Evolutionary conservation across 1,139 yeast genomes (phyloP).

Genomic region (Yamadazyma friedrichii): DNA sequence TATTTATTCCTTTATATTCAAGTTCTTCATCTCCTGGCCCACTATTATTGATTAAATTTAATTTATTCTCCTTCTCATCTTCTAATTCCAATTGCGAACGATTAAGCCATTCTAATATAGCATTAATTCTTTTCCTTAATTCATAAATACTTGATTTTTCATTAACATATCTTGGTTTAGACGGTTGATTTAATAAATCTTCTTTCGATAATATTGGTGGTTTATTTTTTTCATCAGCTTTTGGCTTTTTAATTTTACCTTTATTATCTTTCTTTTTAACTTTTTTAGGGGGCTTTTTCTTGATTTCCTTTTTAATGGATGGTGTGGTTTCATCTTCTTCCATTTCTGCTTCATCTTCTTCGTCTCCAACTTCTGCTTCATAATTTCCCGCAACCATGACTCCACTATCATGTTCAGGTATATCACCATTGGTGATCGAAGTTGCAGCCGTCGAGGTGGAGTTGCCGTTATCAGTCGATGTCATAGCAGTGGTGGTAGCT

Average conservation of each 20-base stretch:
- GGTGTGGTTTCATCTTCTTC: conserved; percentile 17
- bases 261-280: conserved; percentile 17
- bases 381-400: background rate
- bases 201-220: conserved; percentile 27
- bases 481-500: background rate
- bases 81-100: conserved; percentile 80
- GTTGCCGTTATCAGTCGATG: background rate
- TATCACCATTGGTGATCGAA: background rate
- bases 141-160: conserved; percentile 73
- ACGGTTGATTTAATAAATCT: conserved; percentile 57
- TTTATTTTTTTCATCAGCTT: conserved; percentile 1
- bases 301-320: conserved; percentile 14
- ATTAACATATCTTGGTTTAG: conserved; percentile 81
- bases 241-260: conserved; percentile 14
- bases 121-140: conserved; percentile 83
- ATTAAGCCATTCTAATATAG: conserved; percentile 86
- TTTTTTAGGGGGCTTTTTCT: conserved; percentile 15
- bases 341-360: conserved; percentile 13
- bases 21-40: background rate
- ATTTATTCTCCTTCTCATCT: conserved; percentile 60
- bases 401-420: background rate
- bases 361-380: conserved; percentile 11
- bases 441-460: background rate
- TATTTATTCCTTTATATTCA: conserved; percentile 6
- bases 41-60: conserved; percentile 27